Base-by-base conservation (phyloP, 2,329 filamentous ascomycete species). In the Fusarium veterinarium region DNA sequence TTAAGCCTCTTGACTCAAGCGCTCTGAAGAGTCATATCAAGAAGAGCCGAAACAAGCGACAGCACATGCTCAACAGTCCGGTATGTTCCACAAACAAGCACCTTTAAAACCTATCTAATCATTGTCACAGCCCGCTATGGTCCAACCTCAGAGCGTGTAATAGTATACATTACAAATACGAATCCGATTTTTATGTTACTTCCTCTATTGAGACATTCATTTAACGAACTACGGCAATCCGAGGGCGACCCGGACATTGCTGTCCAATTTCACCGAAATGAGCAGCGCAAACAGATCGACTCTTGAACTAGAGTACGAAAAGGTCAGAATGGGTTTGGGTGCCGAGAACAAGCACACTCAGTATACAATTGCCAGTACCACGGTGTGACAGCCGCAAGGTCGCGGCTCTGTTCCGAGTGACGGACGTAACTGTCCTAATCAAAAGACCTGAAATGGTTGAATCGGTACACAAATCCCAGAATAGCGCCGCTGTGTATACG, bases 11-110 rank as follows among this genome's bases (percentile, higher is more conserved):
- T 51, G 96, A 99, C 83, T 98, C 95, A 17, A 97, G 93, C 77
- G 95, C 95, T 38, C 87, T 99, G 70, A 99, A 99, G 88, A 98
- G 92, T 77, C 96, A 99, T 80, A 99, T 99, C 83, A 99, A 99
- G 87, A 98, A 98, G 86, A 95, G 95, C 70, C 90, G 95, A 69
- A 97, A 95, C 84, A 97, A 97, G 87, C 90, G 95, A 69, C 94
- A 97, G 83, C 95, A 91, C 83, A 97, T 97, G 89, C 88, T 98
- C 67, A 98, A 97, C 87, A 97, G 95, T 86, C 95, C 95, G 80
- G 94, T 97, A 91, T 85, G 94, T 91, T 25, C 13, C 20, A 31
- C 33, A 37, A 10, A 14, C 16, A 51, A 55, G 31, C 25, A 12
- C 19, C 4, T 13, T 37, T 12, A 49, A 58, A 30, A 31, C 33